Evolutionary conservation across 768 basidiomycete species (phyloP).

Genomic region (Termitomyces sp.): DNA sequence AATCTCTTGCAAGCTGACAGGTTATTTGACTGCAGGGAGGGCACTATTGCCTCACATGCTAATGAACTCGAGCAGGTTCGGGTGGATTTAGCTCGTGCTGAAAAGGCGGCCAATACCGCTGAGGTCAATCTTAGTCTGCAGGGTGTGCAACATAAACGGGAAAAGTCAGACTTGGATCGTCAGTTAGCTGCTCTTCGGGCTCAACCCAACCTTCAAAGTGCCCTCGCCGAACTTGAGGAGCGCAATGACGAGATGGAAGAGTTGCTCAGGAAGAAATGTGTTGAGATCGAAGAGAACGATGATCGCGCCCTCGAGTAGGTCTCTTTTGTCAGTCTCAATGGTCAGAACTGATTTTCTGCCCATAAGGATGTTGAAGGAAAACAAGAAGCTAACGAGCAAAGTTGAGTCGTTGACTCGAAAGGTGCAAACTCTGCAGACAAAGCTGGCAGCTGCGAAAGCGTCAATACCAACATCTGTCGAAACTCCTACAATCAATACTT

Average conservation of each 20-base stretch:
- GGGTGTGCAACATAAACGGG: constrained; percentile 61
- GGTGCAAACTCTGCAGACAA: constrained; percentile 65
- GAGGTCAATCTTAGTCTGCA: constrained; percentile 65
- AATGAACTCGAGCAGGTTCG: constrained; percentile 36
- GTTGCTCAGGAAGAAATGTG: constrained; percentile 59
- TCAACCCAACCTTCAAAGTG: constrained; percentile 49
- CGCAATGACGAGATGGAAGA: constrained; percentile 75
- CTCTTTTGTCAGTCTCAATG: constrained; percentile 2
- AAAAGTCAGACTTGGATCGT: constrained; percentile 49
- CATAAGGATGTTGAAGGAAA: constrained; percentile 68
- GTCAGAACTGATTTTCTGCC: constrained; percentile 3
- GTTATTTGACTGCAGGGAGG: constrained; percentile 36
- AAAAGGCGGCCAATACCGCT: constrained; percentile 54
- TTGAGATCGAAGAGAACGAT: constrained; percentile 82
- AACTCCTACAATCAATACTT: constrained; percentile 6
- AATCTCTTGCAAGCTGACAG: neutral
- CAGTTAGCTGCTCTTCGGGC: constrained; percentile 50
- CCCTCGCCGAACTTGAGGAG: constrained; percentile 58
- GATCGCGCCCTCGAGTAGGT: constrained; percentile 75
- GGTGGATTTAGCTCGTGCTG: constrained; percentile 42
- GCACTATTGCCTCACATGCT: constrained; percentile 31
- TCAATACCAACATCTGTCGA: constrained; percentile 17
- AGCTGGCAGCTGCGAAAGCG: constrained; percentile 51
- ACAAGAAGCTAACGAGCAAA: constrained; percentile 68
- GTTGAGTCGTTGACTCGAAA: constrained; percentile 71